phyloP scores from a whole-genome alignment of 257 asterid species.

The Orobanche coerulescens region DNA sequence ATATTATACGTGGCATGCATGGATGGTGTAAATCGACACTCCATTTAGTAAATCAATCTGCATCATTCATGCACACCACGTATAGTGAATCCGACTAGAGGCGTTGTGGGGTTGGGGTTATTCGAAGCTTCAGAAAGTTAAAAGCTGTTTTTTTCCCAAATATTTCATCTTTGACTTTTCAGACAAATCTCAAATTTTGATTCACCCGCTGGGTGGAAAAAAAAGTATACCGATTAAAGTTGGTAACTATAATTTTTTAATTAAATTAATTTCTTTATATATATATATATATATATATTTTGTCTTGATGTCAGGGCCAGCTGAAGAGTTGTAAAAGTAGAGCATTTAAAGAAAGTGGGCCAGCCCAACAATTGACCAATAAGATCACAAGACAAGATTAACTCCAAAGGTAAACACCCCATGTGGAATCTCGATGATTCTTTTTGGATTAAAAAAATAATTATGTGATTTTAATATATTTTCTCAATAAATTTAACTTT shows the following conservation, averaged over 20 bases:
- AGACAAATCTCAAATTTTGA: neutral
- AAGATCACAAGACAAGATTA: constrained; percentile 27
- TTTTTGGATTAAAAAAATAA: constrained; percentile 35
- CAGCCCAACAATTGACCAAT: constrained; percentile 29
- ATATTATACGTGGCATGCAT: no score
- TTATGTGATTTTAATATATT: neutral
- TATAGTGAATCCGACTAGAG: no score
- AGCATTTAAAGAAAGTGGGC: constrained; percentile 18
- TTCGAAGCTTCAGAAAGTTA: neutral
- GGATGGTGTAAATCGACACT: no score
- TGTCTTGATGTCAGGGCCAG: constrained; percentile 19
- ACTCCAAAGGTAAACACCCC: constrained; percentile 43
- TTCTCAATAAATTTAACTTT: neutral
- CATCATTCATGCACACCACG: no score
- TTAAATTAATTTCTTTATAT: neutral
- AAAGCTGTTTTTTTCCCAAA: neutral
- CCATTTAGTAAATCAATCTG: no score
- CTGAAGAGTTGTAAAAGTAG: neutral
- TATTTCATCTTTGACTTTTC: constrained; percentile 2
- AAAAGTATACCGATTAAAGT: neutral
- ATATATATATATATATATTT: neutral
- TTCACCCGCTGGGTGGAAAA: neutral
- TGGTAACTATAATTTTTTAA: neutral
- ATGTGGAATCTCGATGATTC: constrained; percentile 37
- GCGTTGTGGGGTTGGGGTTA: neutral